Evolutionary conservation across 306 rosid genomes (phyloP), one percentile per base, ranked within the genome.

Genomic region (Quercus ilex): DNA sequence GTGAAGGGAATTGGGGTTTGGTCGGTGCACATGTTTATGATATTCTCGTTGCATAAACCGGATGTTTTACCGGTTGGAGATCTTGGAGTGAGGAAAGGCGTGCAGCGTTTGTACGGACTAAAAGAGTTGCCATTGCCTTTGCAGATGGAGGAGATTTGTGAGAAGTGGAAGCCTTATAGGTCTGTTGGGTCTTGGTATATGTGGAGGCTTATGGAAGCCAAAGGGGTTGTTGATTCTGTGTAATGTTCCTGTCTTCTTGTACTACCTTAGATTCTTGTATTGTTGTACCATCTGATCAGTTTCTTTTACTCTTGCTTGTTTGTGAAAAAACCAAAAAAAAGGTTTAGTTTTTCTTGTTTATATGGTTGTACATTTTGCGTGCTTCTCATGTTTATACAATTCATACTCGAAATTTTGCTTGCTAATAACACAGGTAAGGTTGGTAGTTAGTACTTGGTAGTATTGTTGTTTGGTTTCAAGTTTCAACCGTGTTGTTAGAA

Each of bases 21-120:
- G 98, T 90, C 98, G 11, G 98, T 93, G 35, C 92, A 93, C 55
- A 93, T 93, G 98, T 91, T 90, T 71, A 90, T 93, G 98, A 90
- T 93, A 0, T 93, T 93, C 75, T 83, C 90, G 19, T 90, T 93
- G 33, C 93, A 84, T 23, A 72, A 91, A 23, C 91, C 98, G 35
- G 94, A 93, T 38, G 95, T 93, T 68, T 88, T 90, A 1, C 95
- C 98, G n/a, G 90, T 87, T 5, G 93, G 97, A 5, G 97, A 90
- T 76, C 86, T 91, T 2, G 92, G 90, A 5, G 98, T 89, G 69
- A 86, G 90, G 71, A 91, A 91, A 85, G 97, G 97, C 1, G 91
- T 93, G 31, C 86, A 91, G 80, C 55, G 77, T 1, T 79, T 93
- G 82, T 90, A 88, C 78, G 93, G 94, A 2, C 77, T 93, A 31